These are phyloP conservation scores for Ocimum tenuiflorum DNA, from an alignment of 257 asterid genomes.

Conservation along the genomic window DNA sequence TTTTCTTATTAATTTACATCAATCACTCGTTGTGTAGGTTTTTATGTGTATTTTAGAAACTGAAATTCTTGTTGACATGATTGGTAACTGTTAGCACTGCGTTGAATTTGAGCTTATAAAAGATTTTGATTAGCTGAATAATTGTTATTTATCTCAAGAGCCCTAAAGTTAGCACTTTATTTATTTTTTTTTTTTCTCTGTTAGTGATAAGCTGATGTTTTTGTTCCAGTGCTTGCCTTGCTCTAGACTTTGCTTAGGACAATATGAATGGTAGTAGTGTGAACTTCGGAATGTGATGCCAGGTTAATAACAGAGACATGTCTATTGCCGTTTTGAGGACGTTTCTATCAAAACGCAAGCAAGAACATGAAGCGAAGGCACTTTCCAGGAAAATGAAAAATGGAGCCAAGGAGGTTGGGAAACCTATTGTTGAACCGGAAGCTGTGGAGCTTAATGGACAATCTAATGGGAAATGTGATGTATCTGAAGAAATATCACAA, in stretches of 20 bases:
- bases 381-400: conserved; percentile 40
- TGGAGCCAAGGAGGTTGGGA: conserved; percentile 37
- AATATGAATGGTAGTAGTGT: neutral
- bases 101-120: neutral
- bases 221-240: neutral
- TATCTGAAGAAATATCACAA: conserved; percentile 28
- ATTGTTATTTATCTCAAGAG: neutral
- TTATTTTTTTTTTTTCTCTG: neutral
- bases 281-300: conserved; percentile 23
- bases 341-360: conserved; percentile 54
- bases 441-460: conserved; percentile 26
- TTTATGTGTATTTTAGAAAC: neutral
- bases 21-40: neutral
- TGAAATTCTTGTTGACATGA: neutral
- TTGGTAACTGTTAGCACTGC: neutral
- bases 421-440: conserved; percentile 26
- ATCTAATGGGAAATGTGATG: conserved; percentile 43
- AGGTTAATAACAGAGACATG: conserved; percentile 96
- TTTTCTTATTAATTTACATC: neutral
- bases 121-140: neutral
- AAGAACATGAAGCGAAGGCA: conserved; percentile 50
- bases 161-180: neutral
- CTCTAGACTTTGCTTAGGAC: neutral
- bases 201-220: neutral
- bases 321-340: conserved; percentile 90